A percentile compares a stretch with the other conserved stretches of the same genome.
phyloP scores from a whole-genome alignment of 2,329 filamentous ascomycete species.

The Fusarium buharicum region DNA sequence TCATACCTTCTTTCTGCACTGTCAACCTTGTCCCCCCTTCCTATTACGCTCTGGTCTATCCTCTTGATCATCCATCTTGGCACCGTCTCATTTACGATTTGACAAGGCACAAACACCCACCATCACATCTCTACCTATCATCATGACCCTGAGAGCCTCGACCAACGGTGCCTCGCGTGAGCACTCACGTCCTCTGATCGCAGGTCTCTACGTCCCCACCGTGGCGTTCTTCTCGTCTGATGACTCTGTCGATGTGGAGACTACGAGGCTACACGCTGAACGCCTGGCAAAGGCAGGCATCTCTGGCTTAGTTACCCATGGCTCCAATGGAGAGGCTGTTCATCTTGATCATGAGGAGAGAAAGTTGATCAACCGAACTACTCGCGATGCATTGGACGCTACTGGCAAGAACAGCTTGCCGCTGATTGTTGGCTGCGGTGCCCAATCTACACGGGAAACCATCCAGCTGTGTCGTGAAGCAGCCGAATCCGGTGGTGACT shows the following conservation, averaged over 20 bases:
- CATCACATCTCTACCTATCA: background rate
- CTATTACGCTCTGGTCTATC: background rate
- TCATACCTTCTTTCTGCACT: background rate
- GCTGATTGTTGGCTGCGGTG: constrained; percentile 75
- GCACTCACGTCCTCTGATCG: background rate
- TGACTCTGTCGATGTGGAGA: constrained; percentile 65
- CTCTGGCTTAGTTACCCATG: constrained; percentile 74
- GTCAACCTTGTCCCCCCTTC: no score
- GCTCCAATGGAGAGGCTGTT: constrained; percentile 79
- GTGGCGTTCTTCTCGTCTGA: constrained; percentile 69
- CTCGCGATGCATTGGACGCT: constrained; percentile 68
- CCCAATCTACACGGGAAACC: constrained; percentile 74
- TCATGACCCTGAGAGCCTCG: background rate
- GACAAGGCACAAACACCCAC: background rate
- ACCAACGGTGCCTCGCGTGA: background rate
- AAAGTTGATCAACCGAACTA: constrained; percentile 68
- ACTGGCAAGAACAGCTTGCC: constrained; percentile 65
- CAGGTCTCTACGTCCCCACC: constrained; percentile 70
- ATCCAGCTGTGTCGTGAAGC: constrained; percentile 74
- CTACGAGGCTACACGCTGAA: constrained; percentile 62
- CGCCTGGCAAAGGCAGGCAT: constrained; percentile 72
- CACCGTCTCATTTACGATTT: background rate
- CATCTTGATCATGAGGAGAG: constrained; percentile 75
- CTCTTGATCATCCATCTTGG: background rate
- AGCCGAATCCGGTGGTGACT: constrained; percentile 70